Percentiles rank a stretch among this genome's conserved stretches.
Conservation (phyloP, 225 moss, liverwort and hornwort species). For the Rhytidiadelphus loreus region DNA sequence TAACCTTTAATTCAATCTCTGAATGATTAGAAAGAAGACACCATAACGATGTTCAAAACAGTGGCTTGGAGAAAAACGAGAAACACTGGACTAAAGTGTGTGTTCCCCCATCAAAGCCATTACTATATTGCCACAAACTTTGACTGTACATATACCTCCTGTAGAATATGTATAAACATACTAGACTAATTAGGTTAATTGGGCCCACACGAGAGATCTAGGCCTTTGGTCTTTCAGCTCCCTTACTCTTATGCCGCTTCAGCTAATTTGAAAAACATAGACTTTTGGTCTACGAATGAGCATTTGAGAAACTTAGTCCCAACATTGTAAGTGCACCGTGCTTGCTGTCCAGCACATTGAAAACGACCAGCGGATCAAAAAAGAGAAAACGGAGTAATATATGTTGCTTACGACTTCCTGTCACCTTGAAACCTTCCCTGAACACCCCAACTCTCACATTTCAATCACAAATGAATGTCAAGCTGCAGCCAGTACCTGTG, state of each 20-base stretch:
- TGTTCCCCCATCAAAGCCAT: background rate
- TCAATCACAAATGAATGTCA: background rate
- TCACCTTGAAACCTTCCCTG: background rate
- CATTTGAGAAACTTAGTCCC: background rate
- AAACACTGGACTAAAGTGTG: background rate
- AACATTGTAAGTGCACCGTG: background rate
- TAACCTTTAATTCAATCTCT: background rate
- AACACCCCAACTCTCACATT: background rate
- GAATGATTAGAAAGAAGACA: background rate
- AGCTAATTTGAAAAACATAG: background rate
- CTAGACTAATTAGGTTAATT: background rate
- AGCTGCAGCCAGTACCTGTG: slow-evolving; percentile 35
- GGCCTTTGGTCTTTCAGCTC: background rate
- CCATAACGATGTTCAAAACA: background rate
- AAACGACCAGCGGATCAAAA: background rate
- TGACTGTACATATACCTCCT: background rate
- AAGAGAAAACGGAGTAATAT: background rate
- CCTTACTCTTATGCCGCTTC: background rate
- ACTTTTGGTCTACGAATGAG: background rate
- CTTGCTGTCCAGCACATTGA: background rate
- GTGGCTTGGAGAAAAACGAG: background rate
- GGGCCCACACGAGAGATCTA: background rate
- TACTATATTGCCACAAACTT: background rate
- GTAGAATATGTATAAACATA: background rate
- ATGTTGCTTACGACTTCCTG: background rate